Evolutionary conservation across 2,329 filamentous ascomycete species (phyloP).

Genomic region (Colletotrichum limetticola): DNA sequence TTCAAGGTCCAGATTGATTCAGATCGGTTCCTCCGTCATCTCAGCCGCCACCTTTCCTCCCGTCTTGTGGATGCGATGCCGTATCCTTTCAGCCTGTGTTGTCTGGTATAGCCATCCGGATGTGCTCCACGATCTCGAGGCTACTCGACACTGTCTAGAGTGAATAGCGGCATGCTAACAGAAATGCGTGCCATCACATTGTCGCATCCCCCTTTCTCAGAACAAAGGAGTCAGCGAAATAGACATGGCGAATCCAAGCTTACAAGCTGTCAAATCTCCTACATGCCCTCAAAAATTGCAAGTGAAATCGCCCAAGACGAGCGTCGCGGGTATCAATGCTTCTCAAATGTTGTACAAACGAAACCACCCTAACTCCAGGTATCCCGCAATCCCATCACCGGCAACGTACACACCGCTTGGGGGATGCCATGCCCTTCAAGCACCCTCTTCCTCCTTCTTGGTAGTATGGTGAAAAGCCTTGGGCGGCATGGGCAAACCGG

Average conservation of each 20-base stretch:
- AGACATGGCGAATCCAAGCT: slow-evolving; percentile 13
- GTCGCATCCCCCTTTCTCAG: not conserved
- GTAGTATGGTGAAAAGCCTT: slow-evolving; percentile 50
- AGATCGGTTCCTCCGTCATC: slow-evolving; percentile 20
- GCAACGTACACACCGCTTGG: not conserved
- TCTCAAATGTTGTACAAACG: slow-evolving; percentile 9
- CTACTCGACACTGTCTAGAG: not conserved
- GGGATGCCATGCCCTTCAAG: not conserved
- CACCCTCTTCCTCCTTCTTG: slow-evolving; percentile 38
- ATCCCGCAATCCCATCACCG: not conserved
- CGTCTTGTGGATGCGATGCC: not conserved
- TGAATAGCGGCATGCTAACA: not conserved
- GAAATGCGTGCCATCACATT: not conserved
- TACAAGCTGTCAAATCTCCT: not conserved
- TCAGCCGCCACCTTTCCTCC: slow-evolving; percentile 26
- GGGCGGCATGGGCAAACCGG: slow-evolving; percentile 57
- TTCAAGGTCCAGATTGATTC: slow-evolving; percentile 21
- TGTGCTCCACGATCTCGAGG: not conserved
- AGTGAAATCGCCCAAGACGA: slow-evolving; percentile 22
- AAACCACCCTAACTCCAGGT: slow-evolving; percentile 9
- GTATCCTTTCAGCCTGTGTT: not conserved
- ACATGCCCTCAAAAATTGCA: not conserved
- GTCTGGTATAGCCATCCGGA: not conserved
- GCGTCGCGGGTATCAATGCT: slow-evolving; percentile 34
- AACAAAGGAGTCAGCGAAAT: not conserved